Evolutionary conservation across 176 grass and related monocot genomes (phyloP), one percentile per base, ranked within the genome.

Genomic region (Puya raimondii): DNA sequence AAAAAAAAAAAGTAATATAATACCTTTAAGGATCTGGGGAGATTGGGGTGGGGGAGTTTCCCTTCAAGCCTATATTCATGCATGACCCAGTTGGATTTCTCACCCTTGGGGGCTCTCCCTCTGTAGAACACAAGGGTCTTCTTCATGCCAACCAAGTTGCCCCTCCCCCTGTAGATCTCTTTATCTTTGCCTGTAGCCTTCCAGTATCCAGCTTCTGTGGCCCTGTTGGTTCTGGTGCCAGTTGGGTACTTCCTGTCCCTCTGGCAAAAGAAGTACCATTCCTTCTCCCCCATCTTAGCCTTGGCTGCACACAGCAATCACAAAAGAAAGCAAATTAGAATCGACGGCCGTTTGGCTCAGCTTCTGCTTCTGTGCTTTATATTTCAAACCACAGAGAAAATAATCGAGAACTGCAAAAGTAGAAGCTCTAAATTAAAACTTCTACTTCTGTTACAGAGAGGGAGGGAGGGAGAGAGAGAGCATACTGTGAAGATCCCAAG

Each of bases 111-210:
- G 7, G 95, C 95, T 65, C 95, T 85, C 10, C 95, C 95, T 4
- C 47, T 77, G 90, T 99, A 99, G 95, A 99, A 99, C 26, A 99
- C 95, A 58, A 99, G 95, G 72, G 95, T 99, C 74, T 99, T 99
- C 90, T 99, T 99, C 95, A 99, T 99, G 53, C 95, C 95, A 17
- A 99, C 84, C 12, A 99, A 90, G 53, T 80, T 2, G 12, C 82
- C 80, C 50, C 66, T 83, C 23, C 81, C 86, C 25, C 72, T 68
- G 58, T 79, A 86, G 69, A 99, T 99, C 70, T 99, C 95, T 86
- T 91, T 94, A 72, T 99, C 95, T 78, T 99, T 99, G 56, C 95
- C 95, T 26, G 95, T 99, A 29, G 95, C 95, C 82, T 99, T 99
- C 95, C 95, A 99, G 74, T 99, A 99, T 0, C 95, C 95, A 15